Evolutionary conservation across 257 asterid genomes (phyloP).

Genomic region (Nyctanthes arbortristis): DNA sequence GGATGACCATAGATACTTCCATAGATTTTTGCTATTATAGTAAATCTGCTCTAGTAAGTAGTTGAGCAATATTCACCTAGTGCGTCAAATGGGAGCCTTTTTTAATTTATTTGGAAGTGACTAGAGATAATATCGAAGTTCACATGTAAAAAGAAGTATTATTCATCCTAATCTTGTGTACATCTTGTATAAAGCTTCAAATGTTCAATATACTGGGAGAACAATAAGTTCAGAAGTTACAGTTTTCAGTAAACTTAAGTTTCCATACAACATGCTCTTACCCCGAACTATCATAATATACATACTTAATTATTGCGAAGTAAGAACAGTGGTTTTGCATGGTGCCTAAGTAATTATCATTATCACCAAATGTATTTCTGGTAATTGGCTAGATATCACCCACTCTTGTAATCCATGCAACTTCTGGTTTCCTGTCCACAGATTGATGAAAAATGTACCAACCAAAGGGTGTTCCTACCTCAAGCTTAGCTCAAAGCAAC

Average conservation of each 20-base stretch:
- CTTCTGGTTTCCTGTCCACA: slow-evolving; percentile 14
- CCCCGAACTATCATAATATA: not conserved
- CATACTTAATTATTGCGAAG: not conserved
- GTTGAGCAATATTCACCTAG: not conserved
- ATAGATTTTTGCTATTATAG: not conserved
- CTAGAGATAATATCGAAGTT: not conserved
- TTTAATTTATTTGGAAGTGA: not conserved
- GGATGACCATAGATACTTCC: not conserved
- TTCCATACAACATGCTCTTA: not conserved
- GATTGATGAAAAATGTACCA: slow-evolving; percentile 35
- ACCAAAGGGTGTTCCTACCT: slow-evolving; percentile 30
- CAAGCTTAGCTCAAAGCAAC: slow-evolving; percentile 35
- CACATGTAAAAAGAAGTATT: not conserved
- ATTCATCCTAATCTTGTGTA: not conserved
- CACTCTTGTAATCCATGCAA: not conserved
- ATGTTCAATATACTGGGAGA: not conserved
- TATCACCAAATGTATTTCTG: slow-evolving; percentile 3
- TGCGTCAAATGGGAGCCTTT: not conserved
- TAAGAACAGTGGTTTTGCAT: not conserved
- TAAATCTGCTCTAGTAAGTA: not conserved
- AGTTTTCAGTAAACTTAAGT: not conserved
- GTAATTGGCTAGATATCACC: not conserved
- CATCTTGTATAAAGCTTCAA: not conserved
- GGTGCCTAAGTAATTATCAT: slow-evolving; percentile 10
- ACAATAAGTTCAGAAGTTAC: not conserved